These are phyloP conservation scores for Erigeron canadensis DNA, from an alignment of 129 eudicot genomes.

Conservation along the genomic window DNA sequence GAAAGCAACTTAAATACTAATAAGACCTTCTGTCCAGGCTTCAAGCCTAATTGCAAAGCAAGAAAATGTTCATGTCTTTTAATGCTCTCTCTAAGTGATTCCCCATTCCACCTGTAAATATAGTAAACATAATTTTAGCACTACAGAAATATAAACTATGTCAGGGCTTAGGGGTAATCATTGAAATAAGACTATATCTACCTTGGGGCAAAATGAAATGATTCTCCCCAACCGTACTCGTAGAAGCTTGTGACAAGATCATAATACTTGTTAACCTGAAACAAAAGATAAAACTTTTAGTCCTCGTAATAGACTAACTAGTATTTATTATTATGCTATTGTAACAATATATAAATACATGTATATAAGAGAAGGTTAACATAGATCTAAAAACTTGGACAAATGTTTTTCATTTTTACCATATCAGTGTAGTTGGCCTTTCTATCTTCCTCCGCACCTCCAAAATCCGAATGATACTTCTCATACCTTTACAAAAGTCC, in stretches of 20 bases:
- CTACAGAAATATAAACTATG: no score
- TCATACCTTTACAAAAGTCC: slow-evolving; percentile 62
- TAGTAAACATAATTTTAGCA: not conserved
- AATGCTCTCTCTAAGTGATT: slow-evolving; percentile 89
- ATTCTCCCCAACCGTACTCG: slow-evolving; percentile 99
- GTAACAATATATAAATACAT: not conserved
- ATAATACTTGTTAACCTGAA: slow-evolving; percentile 90
- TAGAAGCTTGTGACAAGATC: slow-evolving; percentile 97
- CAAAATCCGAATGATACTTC: slow-evolving; percentile 79
- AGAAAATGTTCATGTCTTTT: slow-evolving; percentile 97
- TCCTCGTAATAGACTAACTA: not conserved
- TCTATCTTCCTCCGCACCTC: slow-evolving; percentile 87
- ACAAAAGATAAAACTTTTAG: slow-evolving; percentile 6
- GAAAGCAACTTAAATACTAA: not conserved
- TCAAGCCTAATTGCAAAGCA: slow-evolving; percentile 83
- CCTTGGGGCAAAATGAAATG: slow-evolving; percentile 99
- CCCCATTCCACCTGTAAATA: slow-evolving; percentile 79
- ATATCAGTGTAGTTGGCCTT: slow-evolving; percentile 89
- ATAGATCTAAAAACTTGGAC: not conserved
- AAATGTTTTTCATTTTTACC: slow-evolving; percentile 41
- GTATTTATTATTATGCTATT: not conserved
- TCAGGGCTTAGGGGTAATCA: not conserved
- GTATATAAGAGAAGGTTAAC: not conserved
- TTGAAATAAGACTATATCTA: slow-evolving; percentile 16
- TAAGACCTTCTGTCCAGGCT: slow-evolving; percentile 83